These are phyloP conservation scores for Amanita exitialis DNA, from an alignment of 768 basidiomycete species.

Conservation along the genomic window DNA sequence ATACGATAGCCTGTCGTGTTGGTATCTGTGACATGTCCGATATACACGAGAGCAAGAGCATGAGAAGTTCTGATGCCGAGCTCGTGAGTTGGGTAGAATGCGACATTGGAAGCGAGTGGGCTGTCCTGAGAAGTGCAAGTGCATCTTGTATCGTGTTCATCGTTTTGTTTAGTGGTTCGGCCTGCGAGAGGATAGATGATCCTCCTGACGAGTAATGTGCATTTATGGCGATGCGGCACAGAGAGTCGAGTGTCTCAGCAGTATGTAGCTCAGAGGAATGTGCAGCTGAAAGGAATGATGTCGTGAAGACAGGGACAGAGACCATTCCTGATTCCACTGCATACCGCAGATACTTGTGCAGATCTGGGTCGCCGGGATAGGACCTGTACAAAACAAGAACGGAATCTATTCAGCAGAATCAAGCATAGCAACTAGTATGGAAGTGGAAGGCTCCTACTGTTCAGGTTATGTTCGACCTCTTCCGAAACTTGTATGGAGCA, in stretches of 20 bases:
- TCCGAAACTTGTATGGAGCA: slow-evolving; percentile 26
- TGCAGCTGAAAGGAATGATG: slow-evolving; percentile 58
- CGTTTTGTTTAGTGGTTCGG: slow-evolving; percentile 39
- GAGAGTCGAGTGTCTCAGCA: slow-evolving; percentile 55
- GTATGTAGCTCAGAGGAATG: slow-evolving; percentile 56
- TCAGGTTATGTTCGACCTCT: slow-evolving; percentile 44
- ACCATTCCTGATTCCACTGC: slow-evolving; percentile 49
- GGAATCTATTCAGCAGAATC: slow-evolving; percentile 36
- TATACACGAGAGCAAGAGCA: slow-evolving; percentile 50
- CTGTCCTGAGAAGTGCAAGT: slow-evolving; percentile 45
- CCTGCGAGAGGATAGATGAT: slow-evolving; percentile 42
- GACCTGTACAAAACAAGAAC: slow-evolving; percentile 56
- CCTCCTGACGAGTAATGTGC: slow-evolving; percentile 50
- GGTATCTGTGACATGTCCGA: slow-evolving; percentile 54
- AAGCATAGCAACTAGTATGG: no score
- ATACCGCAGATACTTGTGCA: slow-evolving; percentile 55
- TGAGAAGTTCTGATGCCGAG: slow-evolving; percentile 56
- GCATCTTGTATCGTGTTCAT: slow-evolving; percentile 49
- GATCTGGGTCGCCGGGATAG: slow-evolving; percentile 59
- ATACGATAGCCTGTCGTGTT: slow-evolving; percentile 44
- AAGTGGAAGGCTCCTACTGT: slow-evolving; percentile 34
- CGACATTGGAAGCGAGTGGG: slow-evolving; percentile 43
- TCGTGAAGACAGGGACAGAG: slow-evolving; percentile 48
- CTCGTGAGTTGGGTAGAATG: slow-evolving; percentile 47
- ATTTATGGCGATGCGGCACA: slow-evolving; percentile 59